Percentiles rank a stretch among this genome's conserved stretches.
These are phyloP conservation scores for Lachnellula occidentalis DNA, from an alignment of 2,329 filamentous ascomycete genomes.

Conservation along the genomic window DNA sequence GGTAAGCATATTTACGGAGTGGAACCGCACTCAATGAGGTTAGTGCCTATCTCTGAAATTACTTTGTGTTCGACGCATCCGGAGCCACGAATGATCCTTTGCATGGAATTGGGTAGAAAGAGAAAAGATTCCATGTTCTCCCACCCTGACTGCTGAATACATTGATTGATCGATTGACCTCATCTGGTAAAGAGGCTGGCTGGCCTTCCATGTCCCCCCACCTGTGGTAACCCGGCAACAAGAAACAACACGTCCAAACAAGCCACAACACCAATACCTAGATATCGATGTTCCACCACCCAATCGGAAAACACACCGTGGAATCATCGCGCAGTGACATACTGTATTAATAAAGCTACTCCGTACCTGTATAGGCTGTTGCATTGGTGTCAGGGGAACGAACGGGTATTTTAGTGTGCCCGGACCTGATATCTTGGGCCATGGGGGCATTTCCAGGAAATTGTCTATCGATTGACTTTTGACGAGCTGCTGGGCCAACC, in stretches of 20 bases:
- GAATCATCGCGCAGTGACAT: background rate
- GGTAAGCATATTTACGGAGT: background rate
- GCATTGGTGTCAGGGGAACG: conserved; percentile 3
- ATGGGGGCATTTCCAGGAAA: conserved; percentile 2
- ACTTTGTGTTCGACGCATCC: background rate
- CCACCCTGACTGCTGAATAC: background rate
- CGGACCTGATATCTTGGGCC: background rate
- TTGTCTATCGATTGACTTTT: conserved; percentile 6
- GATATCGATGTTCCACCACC: background rate
- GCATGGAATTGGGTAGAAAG: background rate
- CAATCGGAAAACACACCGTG: conserved; percentile 4
- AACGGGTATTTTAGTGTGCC: background rate
- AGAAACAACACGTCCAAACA: conserved; percentile 2
- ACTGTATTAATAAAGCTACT: background rate
- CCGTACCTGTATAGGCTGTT: no score
- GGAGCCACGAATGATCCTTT: background rate
- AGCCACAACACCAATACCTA: conserved; percentile 3
- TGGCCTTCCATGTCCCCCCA: background rate
- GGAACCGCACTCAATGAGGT: background rate
- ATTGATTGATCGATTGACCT: background rate
- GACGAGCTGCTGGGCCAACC: conserved; percentile 2
- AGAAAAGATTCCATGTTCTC: background rate
- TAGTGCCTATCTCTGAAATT: background rate
- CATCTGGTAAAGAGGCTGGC: background rate
- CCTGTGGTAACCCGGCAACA: background rate